Conservation (phyloP, 768 basidiomycete genomes). For the Podaxis rugospora region DNA sequence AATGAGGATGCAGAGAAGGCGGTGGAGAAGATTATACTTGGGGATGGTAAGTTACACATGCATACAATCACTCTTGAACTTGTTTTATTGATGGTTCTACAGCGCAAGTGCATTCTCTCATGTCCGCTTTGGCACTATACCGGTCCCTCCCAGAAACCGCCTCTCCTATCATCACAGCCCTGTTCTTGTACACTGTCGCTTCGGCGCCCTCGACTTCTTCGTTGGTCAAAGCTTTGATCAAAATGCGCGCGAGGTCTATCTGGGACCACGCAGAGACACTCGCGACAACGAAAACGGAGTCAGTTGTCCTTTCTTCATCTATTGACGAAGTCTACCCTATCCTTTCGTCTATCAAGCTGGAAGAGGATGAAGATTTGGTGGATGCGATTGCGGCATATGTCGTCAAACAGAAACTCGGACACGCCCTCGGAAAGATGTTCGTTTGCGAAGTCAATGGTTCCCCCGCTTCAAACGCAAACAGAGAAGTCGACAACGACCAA, state of each 20-base stretch:
- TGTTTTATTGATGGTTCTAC: neutral
- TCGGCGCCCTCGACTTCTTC: conserved; percentile 42
- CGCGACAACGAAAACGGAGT: neutral
- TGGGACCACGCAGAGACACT: conserved; percentile 22
- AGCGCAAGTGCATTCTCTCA: neutral
- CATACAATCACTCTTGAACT: neutral
- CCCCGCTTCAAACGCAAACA: conserved; percentile 20
- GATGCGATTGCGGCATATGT: conserved; percentile 46
- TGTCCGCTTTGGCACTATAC: neutral
- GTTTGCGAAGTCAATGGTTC: conserved; percentile 30
- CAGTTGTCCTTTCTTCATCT: conserved; percentile 24
- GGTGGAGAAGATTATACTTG: conserved; percentile 11
- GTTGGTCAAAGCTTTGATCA: conserved; percentile 35
- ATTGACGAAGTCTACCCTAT: conserved; percentile 44
- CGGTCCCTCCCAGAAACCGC: neutral
- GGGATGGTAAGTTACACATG: conserved; percentile 21
- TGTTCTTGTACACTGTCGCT: neutral
- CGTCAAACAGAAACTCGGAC: conserved; percentile 47
- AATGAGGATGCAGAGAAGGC: conserved; percentile 11
- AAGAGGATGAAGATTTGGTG: neutral
- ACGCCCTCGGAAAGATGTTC: conserved; percentile 53
- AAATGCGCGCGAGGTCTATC: conserved; percentile 37
- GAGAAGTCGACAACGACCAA: conserved; percentile 26
- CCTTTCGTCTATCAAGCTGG: neutral
- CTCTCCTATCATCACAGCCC: conserved; percentile 2